These are phyloP conservation scores for Austroboletus niveus DNA, from an alignment of 1,284 basidiomycete genomes.

Conservation along the genomic window DNA sequence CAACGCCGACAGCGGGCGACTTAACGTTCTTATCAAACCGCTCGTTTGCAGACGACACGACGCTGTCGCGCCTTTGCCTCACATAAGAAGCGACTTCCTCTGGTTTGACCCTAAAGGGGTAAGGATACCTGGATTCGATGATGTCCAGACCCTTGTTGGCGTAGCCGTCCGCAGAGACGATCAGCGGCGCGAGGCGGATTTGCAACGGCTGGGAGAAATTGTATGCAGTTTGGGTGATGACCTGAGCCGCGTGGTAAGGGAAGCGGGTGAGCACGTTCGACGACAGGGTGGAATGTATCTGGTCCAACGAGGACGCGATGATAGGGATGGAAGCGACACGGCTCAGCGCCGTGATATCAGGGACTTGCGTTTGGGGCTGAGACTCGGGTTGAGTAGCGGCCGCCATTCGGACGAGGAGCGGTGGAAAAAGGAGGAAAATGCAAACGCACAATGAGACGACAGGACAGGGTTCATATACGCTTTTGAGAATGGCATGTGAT, in stretches of 20 bases:
- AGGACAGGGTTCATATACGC: slow-evolving; percentile 32
- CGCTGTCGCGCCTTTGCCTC: slow-evolving; percentile 53
- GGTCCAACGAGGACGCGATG: slow-evolving; percentile 58
- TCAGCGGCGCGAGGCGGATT: slow-evolving; percentile 59
- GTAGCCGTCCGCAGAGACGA: slow-evolving; percentile 57
- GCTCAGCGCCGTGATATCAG: slow-evolving; percentile 58
- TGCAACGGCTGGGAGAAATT: slow-evolving; percentile 64
- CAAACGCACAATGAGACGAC: slow-evolving; percentile 5
- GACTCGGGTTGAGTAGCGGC: slow-evolving; percentile 38
- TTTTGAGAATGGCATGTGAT: slow-evolving; percentile 23
- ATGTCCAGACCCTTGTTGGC: slow-evolving; percentile 74
- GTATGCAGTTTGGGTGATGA: slow-evolving; percentile 55
- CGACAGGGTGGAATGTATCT: slow-evolving; percentile 57
- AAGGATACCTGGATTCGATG: slow-evolving; percentile 71
- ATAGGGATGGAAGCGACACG: slow-evolving; percentile 71
- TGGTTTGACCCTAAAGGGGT: slow-evolving; percentile 69
- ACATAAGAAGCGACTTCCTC: slow-evolving; percentile 66
- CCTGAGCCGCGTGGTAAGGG: slow-evolving; percentile 62
- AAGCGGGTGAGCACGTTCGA: slow-evolving; percentile 59
- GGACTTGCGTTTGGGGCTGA: slow-evolving; percentile 34
- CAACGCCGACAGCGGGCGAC: slow-evolving; percentile 60
- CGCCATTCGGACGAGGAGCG: slow-evolving; percentile 33
- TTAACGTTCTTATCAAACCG: slow-evolving; percentile 64
- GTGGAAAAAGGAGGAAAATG: slow-evolving; percentile 3
- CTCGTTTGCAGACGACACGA: slow-evolving; percentile 57